Conservation (phyloP, 805 yeast genomes). For the Wickerhamia fluorescens region DNA sequence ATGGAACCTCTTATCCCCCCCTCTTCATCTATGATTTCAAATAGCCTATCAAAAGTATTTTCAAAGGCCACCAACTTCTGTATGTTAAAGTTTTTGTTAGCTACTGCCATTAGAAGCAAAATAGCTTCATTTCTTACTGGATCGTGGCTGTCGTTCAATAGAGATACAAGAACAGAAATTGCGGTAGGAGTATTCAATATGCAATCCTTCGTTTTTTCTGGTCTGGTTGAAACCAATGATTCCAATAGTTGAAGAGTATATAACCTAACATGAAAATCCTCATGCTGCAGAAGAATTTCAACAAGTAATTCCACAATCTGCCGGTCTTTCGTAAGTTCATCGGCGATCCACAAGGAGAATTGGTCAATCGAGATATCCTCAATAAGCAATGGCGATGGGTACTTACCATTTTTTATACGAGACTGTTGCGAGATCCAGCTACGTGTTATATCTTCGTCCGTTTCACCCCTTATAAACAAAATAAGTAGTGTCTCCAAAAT, state of each 20-base stretch:
- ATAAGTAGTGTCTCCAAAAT: conserved; percentile 80
- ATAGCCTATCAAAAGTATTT: conserved; percentile 77
- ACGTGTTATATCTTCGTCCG: conserved; percentile 56
- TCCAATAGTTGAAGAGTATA: conserved; percentile 82
- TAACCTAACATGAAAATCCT: conserved; percentile 70
- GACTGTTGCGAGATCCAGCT: conserved; percentile 73
- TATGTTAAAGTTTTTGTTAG: conserved; percentile 72
- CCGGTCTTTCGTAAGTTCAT: conserved; percentile 66
- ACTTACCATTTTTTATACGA: conserved; percentile 66
- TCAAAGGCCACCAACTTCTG: conserved; percentile 94
- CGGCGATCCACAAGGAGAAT: conserved; percentile 91
- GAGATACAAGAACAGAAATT: conserved; percentile 63
- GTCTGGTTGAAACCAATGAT: conserved; percentile 73
- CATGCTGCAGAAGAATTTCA: conserved; percentile 40
- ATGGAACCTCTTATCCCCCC: conserved; percentile 87
- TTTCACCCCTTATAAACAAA: conserved; percentile 65
- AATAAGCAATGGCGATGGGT: conserved; percentile 63
- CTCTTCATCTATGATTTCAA: conserved; percentile 74
- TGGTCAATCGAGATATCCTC: conserved; percentile 63
- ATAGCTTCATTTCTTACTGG: conserved; percentile 88
- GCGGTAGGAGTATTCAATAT: conserved; percentile 72
- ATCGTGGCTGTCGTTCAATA: conserved; percentile 46
- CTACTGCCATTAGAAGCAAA: conserved; percentile 74
- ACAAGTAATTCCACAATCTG: conserved; percentile 21
- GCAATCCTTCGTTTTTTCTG: conserved; percentile 64